Percentiles rank a stretch among this genome's conserved stretches.
Conservation (phyloP, 495 filamentous ascomycete genomes). For the Daldinia vernicosa region DNA sequence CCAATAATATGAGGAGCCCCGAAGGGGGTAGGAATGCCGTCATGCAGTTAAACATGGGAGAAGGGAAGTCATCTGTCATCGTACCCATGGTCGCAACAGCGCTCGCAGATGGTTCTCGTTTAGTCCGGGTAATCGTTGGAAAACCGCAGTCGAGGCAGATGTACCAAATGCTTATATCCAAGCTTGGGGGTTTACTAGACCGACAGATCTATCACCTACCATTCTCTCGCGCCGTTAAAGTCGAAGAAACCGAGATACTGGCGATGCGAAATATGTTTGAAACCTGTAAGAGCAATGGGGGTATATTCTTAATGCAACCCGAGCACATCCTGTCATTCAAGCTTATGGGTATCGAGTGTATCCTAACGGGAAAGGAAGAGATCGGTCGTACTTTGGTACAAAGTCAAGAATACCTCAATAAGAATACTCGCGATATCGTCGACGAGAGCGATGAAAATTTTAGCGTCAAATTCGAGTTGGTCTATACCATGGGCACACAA, state of each 20-base stretch:
- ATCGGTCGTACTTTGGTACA: constrained; percentile 52
- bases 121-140: constrained; percentile 68
- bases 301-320: constrained; percentile 68
- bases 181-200: constrained; percentile 67
- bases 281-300: constrained; percentile 58
- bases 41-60: constrained; percentile 79
- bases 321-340: constrained; percentile 77
- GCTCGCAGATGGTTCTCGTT: constrained; percentile 60
- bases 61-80: constrained; percentile 77
- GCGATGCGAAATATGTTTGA: constrained; percentile 52
- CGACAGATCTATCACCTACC: constrained; percentile 69
- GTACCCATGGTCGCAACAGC: constrained; percentile 68
- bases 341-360: constrained; percentile 68
- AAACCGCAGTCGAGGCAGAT: constrained; percentile 71
- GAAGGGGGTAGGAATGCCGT: constrained; percentile 57
- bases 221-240: constrained; percentile 62
- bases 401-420: constrained; percentile 55
- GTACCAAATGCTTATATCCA: constrained; percentile 65
- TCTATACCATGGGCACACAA: constrained; percentile 74
- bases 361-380: constrained; percentile 32
- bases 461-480: constrained; percentile 66
- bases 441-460: constrained; percentile 76
- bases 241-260: constrained; percentile 38
- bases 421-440: constrained; percentile 61
- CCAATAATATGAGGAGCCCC: constrained; percentile 64